Conservation (phyloP, 495 filamentous ascomycete species). For the Peziza echinospora region DNA sequence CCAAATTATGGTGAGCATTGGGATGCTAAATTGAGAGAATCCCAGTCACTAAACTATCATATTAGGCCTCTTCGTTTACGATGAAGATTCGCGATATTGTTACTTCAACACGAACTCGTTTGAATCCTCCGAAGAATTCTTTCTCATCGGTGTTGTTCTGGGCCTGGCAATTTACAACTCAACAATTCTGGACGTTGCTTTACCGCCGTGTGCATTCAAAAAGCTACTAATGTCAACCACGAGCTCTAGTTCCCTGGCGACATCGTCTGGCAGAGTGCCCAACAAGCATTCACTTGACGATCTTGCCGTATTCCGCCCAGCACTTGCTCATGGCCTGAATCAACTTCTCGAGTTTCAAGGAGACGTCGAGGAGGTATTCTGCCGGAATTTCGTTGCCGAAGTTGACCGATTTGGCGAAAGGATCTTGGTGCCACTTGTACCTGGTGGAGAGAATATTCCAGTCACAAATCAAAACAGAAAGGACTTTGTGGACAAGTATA, state of each 20-base stretch:
- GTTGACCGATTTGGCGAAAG: slow-evolving; percentile 56
- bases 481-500: slow-evolving; percentile 78
- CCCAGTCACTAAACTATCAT: slow-evolving; percentile 11
- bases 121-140: slow-evolving; percentile 86
- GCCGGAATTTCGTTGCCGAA: slow-evolving; percentile 61
- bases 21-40: too few relatives aligned
- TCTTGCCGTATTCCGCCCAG: slow-evolving; percentile 62
- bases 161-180: slow-evolving; percentile 93
- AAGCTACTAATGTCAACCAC: slow-evolving; percentile 48
- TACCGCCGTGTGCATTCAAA: slow-evolving; percentile 84
- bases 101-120: slow-evolving; percentile 90
- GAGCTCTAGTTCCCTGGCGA: slow-evolving; percentile 34
- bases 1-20: slow-evolving; percentile 70
- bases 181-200: slow-evolving; percentile 74
- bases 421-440: slow-evolving; percentile 45
- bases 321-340: slow-evolving; percentile 52
- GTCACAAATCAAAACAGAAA: slow-evolving; percentile 71
- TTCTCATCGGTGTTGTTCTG: slow-evolving; percentile 69
- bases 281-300: slow-evolving; percentile 64
- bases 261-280: slow-evolving; percentile 33
- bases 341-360: slow-evolving; percentile 66
- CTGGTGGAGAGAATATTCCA: slow-evolving; percentile 47
- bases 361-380: slow-evolving; percentile 63
- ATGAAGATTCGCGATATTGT: slow-evolving; percentile 82
- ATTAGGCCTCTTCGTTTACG: slow-evolving; percentile 70